Base-by-base conservation (phyloP, 202 grass and related monocot species). In the Digitaria exilis region DNA sequence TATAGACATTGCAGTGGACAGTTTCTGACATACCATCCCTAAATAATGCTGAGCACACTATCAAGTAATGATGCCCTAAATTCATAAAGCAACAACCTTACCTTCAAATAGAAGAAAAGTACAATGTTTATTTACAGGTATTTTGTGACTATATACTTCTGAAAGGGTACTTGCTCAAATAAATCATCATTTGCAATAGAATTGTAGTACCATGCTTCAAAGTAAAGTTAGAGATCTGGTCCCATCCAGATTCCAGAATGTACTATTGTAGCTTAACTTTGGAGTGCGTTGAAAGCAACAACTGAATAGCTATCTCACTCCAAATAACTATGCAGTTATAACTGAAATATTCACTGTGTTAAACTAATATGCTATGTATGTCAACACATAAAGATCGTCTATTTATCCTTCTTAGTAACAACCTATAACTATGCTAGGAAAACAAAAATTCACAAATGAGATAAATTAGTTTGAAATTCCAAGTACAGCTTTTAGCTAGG, bases 81-180 rank as follows among this genome's bases (percentile, higher is more conserved):
- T 35, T 32, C 30, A 54, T 76, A 28, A 44, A 44, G 74, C 41
- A 61, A 75, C 48, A 80, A 41, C 34, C 37, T 85, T 81, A 60
- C 1, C 69, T 88, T 84, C 41, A 59, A 84, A 80, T 29, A 48
- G 34, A 81, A 80, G 54, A 81, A 80, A 81, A 34, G 35, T 45
- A 52, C 42, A 76, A 16, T 16, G 7, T 69, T 80, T 63, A n/a
- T 71, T 26, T 29, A 17, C 3, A 52, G 37, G 49, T 26, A 39
- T 41, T 51, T 9, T 75, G 84, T 19, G 0, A 41, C 42, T 54
- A 61, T 45, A 24, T 84, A 80, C 24, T 61, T 26, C 61, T 84
- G 68, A 18, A 66, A 37, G 69, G 30, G 3, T 41, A 44, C 9
- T 34, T 84, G 9, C 58, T 75, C 29, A 21, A 42, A 58, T 73